Conservation (phyloP, 1,284 basidiomycete genomes). For the Pseudozyma tsukubaensis region DNA sequence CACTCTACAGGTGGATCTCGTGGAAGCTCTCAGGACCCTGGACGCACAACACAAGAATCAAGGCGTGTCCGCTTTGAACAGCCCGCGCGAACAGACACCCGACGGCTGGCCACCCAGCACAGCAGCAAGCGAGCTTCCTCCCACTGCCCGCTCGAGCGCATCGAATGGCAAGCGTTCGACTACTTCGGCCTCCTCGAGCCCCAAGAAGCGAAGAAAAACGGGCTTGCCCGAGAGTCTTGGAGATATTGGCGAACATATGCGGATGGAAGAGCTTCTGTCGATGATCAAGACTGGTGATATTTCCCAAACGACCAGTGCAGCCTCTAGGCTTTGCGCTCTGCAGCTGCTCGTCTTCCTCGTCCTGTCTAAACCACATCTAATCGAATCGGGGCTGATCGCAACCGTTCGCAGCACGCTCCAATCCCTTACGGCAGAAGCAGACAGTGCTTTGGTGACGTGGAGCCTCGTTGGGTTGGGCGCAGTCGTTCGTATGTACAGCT, state of each 20-base stretch:
- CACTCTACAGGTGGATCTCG: constrained; percentile 23
- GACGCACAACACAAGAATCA: neutral
- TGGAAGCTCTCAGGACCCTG: constrained; percentile 12
- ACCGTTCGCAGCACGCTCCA: constrained; percentile 3
- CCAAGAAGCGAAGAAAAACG: constrained; percentile 22
- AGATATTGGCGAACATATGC: neutral
- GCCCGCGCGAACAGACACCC: neutral
- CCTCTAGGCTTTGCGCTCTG: constrained; percentile 17
- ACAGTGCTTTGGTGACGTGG: constrained; percentile 21
- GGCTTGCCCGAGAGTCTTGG: neutral
- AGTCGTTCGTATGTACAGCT: neutral
- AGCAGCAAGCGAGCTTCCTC: constrained; percentile 2
- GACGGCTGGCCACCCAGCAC: constrained; percentile 3
- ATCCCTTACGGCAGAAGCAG: constrained; percentile 9
- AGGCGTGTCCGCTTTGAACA: neutral
- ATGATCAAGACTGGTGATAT: constrained; percentile 1
- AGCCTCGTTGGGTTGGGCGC: constrained; percentile 20
- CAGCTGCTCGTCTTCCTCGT: constrained; percentile 28
- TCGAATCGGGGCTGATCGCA: neutral
- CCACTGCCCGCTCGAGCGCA: neutral
- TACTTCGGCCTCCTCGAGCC: constrained; percentile 6
- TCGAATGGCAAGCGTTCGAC: constrained; percentile 23
- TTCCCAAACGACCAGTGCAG: neutral
- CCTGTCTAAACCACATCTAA: constrained; percentile 12
- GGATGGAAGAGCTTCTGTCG: constrained; percentile 8